phyloP scores from a whole-genome alignment of 129 eudicot genomes.

The Flaveria sonorensis region DNA sequence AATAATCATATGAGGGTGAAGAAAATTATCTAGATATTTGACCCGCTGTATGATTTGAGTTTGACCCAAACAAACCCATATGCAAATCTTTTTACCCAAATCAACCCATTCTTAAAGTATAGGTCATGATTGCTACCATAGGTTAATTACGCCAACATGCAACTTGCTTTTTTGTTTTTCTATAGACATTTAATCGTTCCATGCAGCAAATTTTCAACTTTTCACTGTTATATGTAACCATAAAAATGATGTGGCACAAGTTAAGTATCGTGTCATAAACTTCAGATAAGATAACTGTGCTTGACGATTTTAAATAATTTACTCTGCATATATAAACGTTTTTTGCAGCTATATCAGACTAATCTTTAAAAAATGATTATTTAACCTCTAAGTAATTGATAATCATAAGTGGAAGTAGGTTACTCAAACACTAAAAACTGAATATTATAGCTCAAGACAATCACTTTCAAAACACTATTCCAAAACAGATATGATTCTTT shows the following conservation, averaged over 20 bases:
- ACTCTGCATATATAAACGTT: too few relatives aligned
- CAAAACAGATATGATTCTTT: neutral
- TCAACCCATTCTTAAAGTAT: neutral
- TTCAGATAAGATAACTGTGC: too few relatives aligned
- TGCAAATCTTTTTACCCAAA: neutral
- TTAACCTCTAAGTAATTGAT: neutral
- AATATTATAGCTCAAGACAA: neutral
- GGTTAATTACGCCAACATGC: neutral
- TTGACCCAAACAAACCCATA: neutral
- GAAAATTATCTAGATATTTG: neutral
- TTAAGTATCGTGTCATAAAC: neutral
- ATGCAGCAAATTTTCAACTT: neutral
- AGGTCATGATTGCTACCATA: neutral
- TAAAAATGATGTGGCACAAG: neutral
- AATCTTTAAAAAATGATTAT: neutral
- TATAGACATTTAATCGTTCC: neutral
- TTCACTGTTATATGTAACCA: neutral
- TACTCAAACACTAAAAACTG: neutral
- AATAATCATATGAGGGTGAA: neutral
- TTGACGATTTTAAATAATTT: too few relatives aligned
- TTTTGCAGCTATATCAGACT: neutral
- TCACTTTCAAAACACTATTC: neutral
- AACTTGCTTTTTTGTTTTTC: neutral
- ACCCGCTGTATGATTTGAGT: neutral
- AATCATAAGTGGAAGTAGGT: conserved; percentile 2